Percentiles rank a stretch among this genome's conserved stretches.
Conservation (phyloP, 2,329 filamentous ascomycete genomes). For the Phaeosphaeriaceae sp. region DNA sequence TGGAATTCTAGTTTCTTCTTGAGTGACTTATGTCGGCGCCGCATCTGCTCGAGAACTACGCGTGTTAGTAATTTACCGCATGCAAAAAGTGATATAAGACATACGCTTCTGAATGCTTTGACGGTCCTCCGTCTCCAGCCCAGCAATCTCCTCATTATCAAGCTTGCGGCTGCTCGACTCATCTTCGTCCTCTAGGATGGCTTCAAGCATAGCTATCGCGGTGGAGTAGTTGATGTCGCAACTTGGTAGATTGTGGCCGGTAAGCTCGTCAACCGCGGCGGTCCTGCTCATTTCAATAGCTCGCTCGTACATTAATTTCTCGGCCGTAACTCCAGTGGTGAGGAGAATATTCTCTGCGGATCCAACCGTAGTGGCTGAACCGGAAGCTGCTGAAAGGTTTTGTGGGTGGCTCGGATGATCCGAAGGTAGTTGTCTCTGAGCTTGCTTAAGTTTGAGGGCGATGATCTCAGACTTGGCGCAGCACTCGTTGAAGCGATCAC, state of each 20-base stretch:
- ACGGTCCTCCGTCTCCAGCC: conserved; percentile 72
- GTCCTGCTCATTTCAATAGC: conserved; percentile 95
- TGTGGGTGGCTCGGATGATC: conserved; percentile 86
- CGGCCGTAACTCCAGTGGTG: conserved; percentile 87
- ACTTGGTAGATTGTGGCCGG: conserved; percentile 82
- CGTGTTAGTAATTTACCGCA: conserved; percentile 13
- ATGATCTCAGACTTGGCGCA: conserved; percentile 95
- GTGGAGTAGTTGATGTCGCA: conserved; percentile 95
- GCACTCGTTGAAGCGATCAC: conserved; percentile 93
- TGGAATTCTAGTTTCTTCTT: conserved; percentile 55
- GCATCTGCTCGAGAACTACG: conserved; percentile 55
- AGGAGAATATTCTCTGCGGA: conserved; percentile 81
- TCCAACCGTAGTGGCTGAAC: conserved; percentile 63
- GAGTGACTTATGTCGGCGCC: conserved; percentile 50
- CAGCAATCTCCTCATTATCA: conserved; percentile 59
- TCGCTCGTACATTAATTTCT: conserved; percentile 97
- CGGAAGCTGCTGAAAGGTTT: conserved; percentile 70
- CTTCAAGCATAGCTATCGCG: conserved; percentile 92
- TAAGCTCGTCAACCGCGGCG: conserved; percentile 94
- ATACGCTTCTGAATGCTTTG: conserved; percentile 75
- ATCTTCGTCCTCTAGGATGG: conserved; percentile 85
- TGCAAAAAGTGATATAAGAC: conserved; percentile 33
- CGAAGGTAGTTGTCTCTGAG: conserved; percentile 80
- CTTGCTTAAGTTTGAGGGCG: conserved; percentile 84
- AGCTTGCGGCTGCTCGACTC: conserved; percentile 56